Percentiles rank a stretch among this genome's conserved stretches.
Conservation (phyloP, 2,329 filamentous ascomycete genomes). For the Nothophaeocryptopus gaeumannii region DNA sequence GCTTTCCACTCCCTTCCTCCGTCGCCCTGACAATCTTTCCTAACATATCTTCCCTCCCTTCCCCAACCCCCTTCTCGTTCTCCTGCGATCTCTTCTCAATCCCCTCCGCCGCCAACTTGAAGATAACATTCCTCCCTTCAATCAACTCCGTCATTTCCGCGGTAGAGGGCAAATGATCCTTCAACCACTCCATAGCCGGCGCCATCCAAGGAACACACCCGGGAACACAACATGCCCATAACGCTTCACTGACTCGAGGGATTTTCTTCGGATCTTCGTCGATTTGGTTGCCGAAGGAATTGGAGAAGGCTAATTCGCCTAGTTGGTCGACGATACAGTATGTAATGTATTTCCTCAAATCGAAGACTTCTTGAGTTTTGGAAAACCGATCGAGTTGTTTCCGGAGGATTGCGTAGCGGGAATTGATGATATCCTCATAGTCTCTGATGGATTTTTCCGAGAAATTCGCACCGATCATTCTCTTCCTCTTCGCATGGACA, state of each 20-base stretch:
- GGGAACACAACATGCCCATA: background rate
- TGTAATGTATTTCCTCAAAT: conserved; percentile 3
- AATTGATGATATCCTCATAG: conserved; percentile 6
- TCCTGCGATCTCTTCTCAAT: background rate
- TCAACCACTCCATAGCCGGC: background rate
- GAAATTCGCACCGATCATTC: conserved; percentile 1
- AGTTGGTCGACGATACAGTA: conserved; percentile 8
- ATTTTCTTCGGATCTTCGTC: conserved; percentile 6
- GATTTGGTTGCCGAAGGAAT: conserved; percentile 3
- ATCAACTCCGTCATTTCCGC: background rate
- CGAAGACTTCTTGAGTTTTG: background rate
- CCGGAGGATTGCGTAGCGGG: background rate
- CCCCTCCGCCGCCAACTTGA: background rate
- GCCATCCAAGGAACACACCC: conserved; percentile 2
- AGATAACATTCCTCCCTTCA: background rate
- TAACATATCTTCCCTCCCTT: conserved; percentile 1
- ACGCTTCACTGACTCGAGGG: background rate
- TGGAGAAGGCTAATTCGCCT: conserved; percentile 2
- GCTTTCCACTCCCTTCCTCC: background rate
- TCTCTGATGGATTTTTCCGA: background rate
- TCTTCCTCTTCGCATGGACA: background rate
- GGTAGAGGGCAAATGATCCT: background rate
- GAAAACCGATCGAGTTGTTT: conserved; percentile 1
- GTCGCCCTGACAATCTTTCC: conserved; percentile 1
- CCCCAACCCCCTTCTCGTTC: background rate